A percentile compares a stretch with the other conserved stretches of the same genome.
Evolutionary conservation across 495 filamentous ascomycete genomes (phyloP).

Genomic region (Letharia lupina): DNA sequence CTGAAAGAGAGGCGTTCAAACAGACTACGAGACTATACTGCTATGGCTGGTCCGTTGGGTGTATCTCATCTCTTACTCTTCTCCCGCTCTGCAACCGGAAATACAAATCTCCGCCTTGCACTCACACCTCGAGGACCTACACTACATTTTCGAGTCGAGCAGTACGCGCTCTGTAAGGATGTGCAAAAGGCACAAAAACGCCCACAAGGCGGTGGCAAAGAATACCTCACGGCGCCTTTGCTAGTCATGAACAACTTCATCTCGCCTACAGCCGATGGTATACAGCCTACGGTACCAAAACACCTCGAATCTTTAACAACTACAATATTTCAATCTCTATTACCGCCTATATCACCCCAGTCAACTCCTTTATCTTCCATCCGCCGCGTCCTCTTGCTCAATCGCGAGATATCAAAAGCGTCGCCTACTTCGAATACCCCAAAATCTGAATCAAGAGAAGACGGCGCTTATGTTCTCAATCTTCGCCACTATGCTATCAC

Average conservation of each 20-base stretch:
- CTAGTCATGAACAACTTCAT: conserved; percentile 98
- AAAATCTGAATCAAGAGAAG: conserved; percentile 39
- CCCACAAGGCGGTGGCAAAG: conserved; percentile 70
- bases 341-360: conserved; percentile 92
- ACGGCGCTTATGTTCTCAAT: conserved; percentile 73
- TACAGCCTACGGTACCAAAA: conserved; percentile 60
- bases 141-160: conserved; percentile 89
- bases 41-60: conserved; percentile 91
- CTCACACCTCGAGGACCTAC: conserved; percentile 88
- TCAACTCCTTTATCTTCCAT: conserved; percentile 80
- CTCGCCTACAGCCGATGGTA: conserved; percentile 48
- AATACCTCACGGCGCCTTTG: conserved; percentile 73
- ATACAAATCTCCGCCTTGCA: conserved; percentile 85
- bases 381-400: conserved; percentile 79
- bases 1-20: conserved; percentile 85
- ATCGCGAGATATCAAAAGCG: conserved; percentile 51
- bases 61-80: conserved; percentile 93
- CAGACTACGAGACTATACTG: conserved; percentile 81
- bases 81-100: conserved; percentile 79
- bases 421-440: conserved; percentile 19
- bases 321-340: conserved; percentile 91
- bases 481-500: conserved; percentile 92
- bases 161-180: conserved; percentile 90
- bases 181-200: conserved; percentile 71
- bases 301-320: conserved; percentile 91